Evolutionary conservation across 345 rosid species (phyloP).

Genomic region (Triadica sebifera): DNA sequence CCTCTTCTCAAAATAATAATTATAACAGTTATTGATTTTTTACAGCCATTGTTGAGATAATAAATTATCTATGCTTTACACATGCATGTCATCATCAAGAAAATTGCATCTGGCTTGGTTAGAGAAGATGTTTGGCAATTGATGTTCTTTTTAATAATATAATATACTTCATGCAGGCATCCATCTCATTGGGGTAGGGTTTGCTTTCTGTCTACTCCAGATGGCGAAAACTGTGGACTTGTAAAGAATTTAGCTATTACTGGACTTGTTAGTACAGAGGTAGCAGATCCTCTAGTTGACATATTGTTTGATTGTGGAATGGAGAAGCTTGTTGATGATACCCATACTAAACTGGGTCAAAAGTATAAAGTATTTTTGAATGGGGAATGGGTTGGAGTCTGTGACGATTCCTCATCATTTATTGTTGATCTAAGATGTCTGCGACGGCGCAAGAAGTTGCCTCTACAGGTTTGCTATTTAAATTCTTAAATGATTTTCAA

Average conservation of each 20-base stretch:
- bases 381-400: constrained; percentile 90
- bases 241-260: constrained; percentile 81
- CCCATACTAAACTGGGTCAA: constrained; percentile 42
- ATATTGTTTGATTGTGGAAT: constrained; percentile 58
- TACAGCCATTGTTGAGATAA: no score
- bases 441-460: constrained; percentile 60
- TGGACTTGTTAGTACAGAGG: constrained; percentile 66
- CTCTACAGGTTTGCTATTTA: constrained; percentile 49
- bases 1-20: not conserved
- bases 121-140: constrained; percentile 1
- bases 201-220: constrained; percentile 91
- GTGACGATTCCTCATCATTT: constrained; percentile 55
- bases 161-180: constrained; percentile 43
- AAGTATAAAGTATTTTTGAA: constrained; percentile 67
- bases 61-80: no score
- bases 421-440: constrained; percentile 52
- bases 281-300: constrained; percentile 45
- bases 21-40: not conserved
- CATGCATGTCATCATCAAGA: not conserved
- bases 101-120: not conserved
- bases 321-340: constrained; percentile 60
- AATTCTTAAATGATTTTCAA: not conserved
- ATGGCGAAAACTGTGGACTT: constrained; percentile 98
- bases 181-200: constrained; percentile 99
- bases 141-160: constrained; percentile 18